phyloP scores from a whole-genome alignment of 495 filamentous ascomycete genomes.

The Annulohypoxylon stygium region DNA sequence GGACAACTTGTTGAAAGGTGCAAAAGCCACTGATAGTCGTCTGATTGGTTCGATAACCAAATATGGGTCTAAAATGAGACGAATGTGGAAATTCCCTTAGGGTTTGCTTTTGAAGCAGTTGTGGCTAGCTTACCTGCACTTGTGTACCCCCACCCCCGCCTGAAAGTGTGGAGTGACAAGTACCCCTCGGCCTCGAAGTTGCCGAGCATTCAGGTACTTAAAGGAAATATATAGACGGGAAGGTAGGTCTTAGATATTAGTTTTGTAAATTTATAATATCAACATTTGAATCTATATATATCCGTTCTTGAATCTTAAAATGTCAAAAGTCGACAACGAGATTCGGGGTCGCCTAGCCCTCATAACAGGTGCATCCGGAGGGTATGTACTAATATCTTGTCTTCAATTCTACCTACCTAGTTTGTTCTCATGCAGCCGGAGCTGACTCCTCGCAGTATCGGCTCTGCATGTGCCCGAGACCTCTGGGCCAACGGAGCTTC shows the following conservation, averaged over 20 bases:
- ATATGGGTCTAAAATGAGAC: constrained; percentile 35
- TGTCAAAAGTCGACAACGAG: constrained; percentile 61
- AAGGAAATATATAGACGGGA: neutral
- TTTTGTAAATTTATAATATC: neutral
- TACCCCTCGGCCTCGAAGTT: neutral
- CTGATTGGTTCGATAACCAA: constrained; percentile 50
- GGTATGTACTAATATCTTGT: constrained; percentile 58
- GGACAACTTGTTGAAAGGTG: constrained; percentile 49
- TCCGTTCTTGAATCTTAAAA: constrained; percentile 9
- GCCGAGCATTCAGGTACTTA: neutral
- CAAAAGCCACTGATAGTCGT: constrained; percentile 48
- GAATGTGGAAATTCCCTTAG: constrained; percentile 38
- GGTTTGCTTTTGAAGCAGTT: neutral
- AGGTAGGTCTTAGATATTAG: neutral
- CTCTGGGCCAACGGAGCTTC: constrained; percentile 66
- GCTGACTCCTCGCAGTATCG: constrained; percentile 62
- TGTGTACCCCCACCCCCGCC: neutral
- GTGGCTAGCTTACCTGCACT: constrained; percentile 14
- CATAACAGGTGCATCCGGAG: constrained; percentile 75
- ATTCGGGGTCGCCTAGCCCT: constrained; percentile 71
- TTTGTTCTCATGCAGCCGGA: constrained; percentile 1
- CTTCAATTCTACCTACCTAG: neutral
- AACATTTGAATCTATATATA: neutral
- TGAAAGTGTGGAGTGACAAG: constrained; percentile 6
- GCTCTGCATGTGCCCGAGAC: constrained; percentile 69